Conservation (phyloP, 108 stramenopile genomes). For the Pseudonitzschia multiseries region DNA sequence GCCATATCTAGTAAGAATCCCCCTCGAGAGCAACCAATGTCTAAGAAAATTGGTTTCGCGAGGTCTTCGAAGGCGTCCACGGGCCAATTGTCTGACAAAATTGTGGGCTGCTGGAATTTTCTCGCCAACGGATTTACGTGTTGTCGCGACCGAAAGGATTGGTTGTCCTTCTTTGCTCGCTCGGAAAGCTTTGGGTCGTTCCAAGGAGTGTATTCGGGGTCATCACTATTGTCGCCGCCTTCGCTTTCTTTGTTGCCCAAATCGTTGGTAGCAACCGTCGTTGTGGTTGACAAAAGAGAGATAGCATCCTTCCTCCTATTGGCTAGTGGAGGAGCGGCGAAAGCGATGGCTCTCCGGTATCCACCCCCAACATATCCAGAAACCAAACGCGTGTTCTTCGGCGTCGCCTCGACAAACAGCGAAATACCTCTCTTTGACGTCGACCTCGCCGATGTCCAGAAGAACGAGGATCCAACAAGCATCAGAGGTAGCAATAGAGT, state of each 20-base stretch:
- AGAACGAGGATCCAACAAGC: constrained; percentile 2
- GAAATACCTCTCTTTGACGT: background rate
- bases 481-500: background rate
- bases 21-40: constrained; percentile 89
- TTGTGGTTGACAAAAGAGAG: background rate
- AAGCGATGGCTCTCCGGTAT: background rate
- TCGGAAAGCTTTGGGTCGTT: constrained; percentile 25
- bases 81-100: constrained; percentile 71
- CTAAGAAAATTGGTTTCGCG: constrained; percentile 67
- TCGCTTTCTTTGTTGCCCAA: background rate
- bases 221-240: background rate
- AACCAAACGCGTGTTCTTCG: background rate
- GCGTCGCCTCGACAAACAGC: background rate
- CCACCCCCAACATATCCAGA: background rate
- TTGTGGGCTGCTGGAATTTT: constrained; percentile 60
- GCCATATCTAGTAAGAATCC: constrained; percentile 81
- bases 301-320: background rate
- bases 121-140: constrained; percentile 87
- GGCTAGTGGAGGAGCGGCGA: background rate
- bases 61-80: constrained; percentile 52
- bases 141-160: constrained; percentile 68
- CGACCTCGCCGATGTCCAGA: background rate
- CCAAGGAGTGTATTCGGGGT: constrained; percentile 30
- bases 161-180: constrained; percentile 18
- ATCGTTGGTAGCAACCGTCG: background rate